Evolutionary conservation across 2,329 filamentous ascomycete species (phyloP).

Genomic region (Exophiala lecanii-corni): DNA sequence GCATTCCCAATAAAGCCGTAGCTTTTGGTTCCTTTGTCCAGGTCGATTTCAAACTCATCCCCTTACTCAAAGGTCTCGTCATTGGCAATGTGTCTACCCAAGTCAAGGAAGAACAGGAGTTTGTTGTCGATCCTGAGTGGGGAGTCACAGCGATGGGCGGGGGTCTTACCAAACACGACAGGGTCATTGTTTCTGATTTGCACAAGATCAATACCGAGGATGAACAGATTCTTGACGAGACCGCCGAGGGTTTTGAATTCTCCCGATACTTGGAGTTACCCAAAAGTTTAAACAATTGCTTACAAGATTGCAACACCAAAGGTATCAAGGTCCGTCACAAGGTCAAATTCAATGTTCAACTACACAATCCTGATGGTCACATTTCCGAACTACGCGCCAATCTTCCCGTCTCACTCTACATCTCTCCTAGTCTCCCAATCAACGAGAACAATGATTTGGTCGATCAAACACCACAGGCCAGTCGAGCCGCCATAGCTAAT

Average conservation of each 20-base stretch:
- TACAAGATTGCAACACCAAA: constrained; percentile 83
- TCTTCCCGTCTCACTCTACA: constrained; percentile 86
- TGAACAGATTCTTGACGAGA: constrained; percentile 50
- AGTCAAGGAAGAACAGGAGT: constrained; percentile 73
- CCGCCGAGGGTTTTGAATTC: constrained; percentile 58
- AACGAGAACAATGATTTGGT: constrained; percentile 81
- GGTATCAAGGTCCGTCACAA: constrained; percentile 92
- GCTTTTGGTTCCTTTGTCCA: constrained; percentile 85
- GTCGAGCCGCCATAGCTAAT: constrained; percentile 48
- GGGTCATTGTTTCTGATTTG: constrained; percentile 64
- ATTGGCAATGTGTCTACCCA: constrained; percentile 78
- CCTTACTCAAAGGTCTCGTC: constrained; percentile 79
- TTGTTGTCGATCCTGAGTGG: constrained; percentile 50
- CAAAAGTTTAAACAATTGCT: constrained; percentile 72
- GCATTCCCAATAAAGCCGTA: constrained; percentile 88
- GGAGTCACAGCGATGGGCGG: constrained; percentile 26
- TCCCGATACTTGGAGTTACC: constrained; percentile 63
- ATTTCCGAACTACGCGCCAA: constrained; percentile 80
- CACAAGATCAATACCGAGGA: constrained; percentile 65
- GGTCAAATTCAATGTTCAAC: constrained; percentile 81
- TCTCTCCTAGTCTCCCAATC: constrained; percentile 86
- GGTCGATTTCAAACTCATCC: constrained; percentile 80
- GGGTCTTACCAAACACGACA: constrained; percentile 50
- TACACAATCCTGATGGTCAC: constrained; percentile 93
- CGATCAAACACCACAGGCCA: constrained; percentile 51